Conservation (phyloP, 805 yeast species). For the Gaillardinia entomophila region DNA sequence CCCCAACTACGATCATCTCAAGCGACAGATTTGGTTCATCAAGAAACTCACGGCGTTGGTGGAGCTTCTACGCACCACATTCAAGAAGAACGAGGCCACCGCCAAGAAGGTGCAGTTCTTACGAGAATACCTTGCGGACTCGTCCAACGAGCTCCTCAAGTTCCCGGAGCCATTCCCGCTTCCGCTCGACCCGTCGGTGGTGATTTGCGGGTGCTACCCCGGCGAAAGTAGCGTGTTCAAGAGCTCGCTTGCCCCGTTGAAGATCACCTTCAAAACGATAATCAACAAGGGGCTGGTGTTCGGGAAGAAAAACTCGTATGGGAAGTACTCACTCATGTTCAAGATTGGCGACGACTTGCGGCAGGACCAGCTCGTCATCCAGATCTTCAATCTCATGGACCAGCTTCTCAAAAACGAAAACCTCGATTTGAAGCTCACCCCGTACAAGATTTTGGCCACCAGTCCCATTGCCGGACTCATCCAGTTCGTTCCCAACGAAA, state of each 20-base stretch:
- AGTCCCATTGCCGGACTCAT: slow-evolving; percentile 89
- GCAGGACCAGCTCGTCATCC: slow-evolving; percentile 96
- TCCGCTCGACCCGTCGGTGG: slow-evolving; percentile 79
- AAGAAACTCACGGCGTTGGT: slow-evolving; percentile 61
- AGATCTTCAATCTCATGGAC: slow-evolving; percentile 88
- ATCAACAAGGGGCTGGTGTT: slow-evolving; percentile 20
- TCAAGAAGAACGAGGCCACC: slow-evolving; percentile 65
- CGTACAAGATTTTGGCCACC: slow-evolving; percentile 86
- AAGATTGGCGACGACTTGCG: slow-evolving; percentile 93
- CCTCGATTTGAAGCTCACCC: slow-evolving; percentile 79
- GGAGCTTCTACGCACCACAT: slow-evolving; percentile 47
- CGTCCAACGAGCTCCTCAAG: slow-evolving; percentile 32
- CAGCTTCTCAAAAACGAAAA: slow-evolving; percentile 82
- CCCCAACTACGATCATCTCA: slow-evolving; percentile 35
- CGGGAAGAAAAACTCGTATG: slow-evolving; percentile 27
- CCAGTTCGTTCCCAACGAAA: slow-evolving; percentile 90
- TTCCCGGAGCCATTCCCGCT: slow-evolving; percentile 56
- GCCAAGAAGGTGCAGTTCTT: slow-evolving; percentile 68
- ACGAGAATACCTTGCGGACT: slow-evolving; percentile 49
- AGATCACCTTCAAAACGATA: slow-evolving; percentile 66
- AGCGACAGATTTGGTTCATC: slow-evolving; percentile 65
- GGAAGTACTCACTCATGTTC: slow-evolving; percentile 76
- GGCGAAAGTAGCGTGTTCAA: slow-evolving; percentile 84
- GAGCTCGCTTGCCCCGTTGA: slow-evolving; percentile 83
- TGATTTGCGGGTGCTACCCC: slow-evolving; percentile 70